Percentiles rank a stretch among this genome's conserved stretches.
phyloP scores from a whole-genome alignment of 306 rosid genomes.

The Inga laurina region DNA sequence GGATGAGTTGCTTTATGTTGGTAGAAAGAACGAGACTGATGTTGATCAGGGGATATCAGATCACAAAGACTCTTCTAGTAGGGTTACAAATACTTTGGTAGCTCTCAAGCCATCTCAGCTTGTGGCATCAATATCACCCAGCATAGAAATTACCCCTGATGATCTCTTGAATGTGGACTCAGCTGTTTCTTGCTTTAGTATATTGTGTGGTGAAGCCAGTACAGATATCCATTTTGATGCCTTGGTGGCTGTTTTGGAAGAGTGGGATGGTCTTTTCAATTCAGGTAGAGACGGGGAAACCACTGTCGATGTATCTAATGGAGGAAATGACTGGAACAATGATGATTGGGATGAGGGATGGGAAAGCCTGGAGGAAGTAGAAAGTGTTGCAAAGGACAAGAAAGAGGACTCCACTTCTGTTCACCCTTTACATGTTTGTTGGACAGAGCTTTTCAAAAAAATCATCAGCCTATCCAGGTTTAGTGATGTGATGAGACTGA shows the following conservation, averaged over 20 bases:
- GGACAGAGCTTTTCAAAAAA: slow-evolving; percentile 73
- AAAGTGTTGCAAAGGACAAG: slow-evolving; percentile 54
- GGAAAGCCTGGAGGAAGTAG: slow-evolving; percentile 89
- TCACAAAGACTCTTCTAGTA: slow-evolving; percentile 64
- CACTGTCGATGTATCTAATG: slow-evolving; percentile 54
- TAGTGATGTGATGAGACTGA: slow-evolving; percentile 61
- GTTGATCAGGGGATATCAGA: slow-evolving; percentile 49
- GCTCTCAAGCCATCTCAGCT: slow-evolving; percentile 94
- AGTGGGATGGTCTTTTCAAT: slow-evolving; percentile 90
- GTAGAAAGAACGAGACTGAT: slow-evolving; percentile 49
- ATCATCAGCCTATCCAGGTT: slow-evolving; percentile 54
- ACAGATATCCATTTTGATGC: slow-evolving; percentile 61
- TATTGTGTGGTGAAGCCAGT: slow-evolving; percentile 63
- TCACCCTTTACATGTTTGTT: slow-evolving; percentile 84
- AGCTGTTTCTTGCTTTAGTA: slow-evolving; percentile 79
- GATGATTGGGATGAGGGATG: slow-evolving; percentile 98
- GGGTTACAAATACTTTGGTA: slow-evolving; percentile 86
- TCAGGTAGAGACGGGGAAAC: slow-evolving; percentile 45
- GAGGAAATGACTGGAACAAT: slow-evolving; percentile 77
- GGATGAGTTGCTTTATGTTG: slow-evolving; percentile 60
- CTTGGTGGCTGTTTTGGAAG: slow-evolving; percentile 70
- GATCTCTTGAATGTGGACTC: slow-evolving; percentile 64
- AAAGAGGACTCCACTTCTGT: slow-evolving; percentile 35
- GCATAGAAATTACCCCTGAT: slow-evolving; percentile 70
- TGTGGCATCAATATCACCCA: slow-evolving; percentile 68